These are phyloP conservation scores for Populus ilicifolia DNA, from an alignment of 345 rosid species.

Conservation along the genomic window DNA sequence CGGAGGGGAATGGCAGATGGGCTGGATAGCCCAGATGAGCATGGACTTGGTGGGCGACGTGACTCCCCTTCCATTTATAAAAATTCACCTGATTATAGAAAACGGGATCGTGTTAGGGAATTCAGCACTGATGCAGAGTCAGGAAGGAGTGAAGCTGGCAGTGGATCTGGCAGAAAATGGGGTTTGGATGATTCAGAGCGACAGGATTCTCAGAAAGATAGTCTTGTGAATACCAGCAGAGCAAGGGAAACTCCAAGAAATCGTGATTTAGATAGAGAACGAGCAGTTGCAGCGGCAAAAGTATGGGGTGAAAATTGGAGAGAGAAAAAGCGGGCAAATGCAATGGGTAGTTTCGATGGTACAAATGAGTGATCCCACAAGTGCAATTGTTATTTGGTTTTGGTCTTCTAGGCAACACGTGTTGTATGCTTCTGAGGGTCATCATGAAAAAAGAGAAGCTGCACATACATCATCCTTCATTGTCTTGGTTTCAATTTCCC, in stretches of 20 bases:
- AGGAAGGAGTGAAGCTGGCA: constrained; percentile 58
- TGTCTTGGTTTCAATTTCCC: constrained; percentile 24
- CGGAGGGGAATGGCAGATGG: constrained; percentile 61
- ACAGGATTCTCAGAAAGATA: constrained; percentile 64
- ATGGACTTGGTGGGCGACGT: constrained; percentile 34
- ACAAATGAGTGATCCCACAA: constrained; percentile 49
- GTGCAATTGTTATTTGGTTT: neutral
- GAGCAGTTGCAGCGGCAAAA: constrained; percentile 95
- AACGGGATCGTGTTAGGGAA: constrained; percentile 57
- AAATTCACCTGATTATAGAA: constrained; percentile 87
- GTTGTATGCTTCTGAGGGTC: constrained; percentile 20
- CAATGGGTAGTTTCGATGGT: constrained; percentile 70
- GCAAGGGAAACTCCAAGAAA: constrained; percentile 71
- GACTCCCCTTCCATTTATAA: constrained; percentile 72
- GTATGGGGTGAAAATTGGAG: constrained; percentile 99
- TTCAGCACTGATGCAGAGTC: constrained; percentile 48
- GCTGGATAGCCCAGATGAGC: constrained; percentile 66
- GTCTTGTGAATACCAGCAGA: constrained; percentile 63
- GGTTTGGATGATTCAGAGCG: constrained; percentile 56
- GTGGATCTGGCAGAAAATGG: constrained; percentile 84
- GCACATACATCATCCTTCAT: constrained; percentile 26
- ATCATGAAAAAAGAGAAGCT: constrained; percentile 9
- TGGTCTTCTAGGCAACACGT: constrained; percentile 10
- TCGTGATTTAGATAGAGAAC: constrained; percentile 84
- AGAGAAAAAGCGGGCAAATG: constrained; percentile 70